Base-by-base conservation (phyloP, 2,329 filamentous ascomycete species). In the Blastomyces parvus region DNA sequence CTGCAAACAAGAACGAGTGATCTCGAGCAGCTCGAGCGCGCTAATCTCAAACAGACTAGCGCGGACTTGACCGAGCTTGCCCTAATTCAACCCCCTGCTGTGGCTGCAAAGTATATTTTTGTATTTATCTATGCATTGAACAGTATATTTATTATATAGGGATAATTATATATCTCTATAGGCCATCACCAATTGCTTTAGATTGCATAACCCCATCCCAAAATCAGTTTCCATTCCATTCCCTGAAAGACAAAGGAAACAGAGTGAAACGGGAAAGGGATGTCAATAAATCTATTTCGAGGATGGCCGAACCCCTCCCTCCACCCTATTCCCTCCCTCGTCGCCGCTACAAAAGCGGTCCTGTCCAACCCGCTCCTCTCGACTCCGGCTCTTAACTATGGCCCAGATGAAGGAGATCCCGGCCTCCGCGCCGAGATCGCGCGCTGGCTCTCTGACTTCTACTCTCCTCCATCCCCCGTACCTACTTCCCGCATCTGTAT, bases 341-440 rank as follows among this genome's bases (percentile, higher is more conserved):
- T 83, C 44, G 75, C 78, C 36, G 87, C 89, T 33, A 80, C 87
- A 63, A 77, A 82, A 64, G 77, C 79, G 61, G 84, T 86, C 9
- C 81, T 95, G 58, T 79, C 83, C 17, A 79, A 88, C 70, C 82
- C 84, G 11, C 71, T 75, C 9, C 77, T 88, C 63, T 84, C 82
- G 63, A 77, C 81, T 2, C 83, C 86, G 0, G 88, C 83, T n/a
- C 81, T 96, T 46, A 81, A 87, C 64, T 96, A 96, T 71, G 92
- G 88, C 0, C 87, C 90, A 0, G 90, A 95, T 73, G 78, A 84
- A 53, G 92, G 92, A 36, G 88, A 88, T 25, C 56, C 57, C 11
- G 85, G 86, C n/a, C 79, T 94, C 46, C 83, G 90, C 17, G 79
- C 84, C 65, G 82, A 84, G 50, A 76, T 55, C 9, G 59, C 40